phyloP scores from a whole-genome alignment of 331 rosid species.

The Malus hybrid region DNA sequence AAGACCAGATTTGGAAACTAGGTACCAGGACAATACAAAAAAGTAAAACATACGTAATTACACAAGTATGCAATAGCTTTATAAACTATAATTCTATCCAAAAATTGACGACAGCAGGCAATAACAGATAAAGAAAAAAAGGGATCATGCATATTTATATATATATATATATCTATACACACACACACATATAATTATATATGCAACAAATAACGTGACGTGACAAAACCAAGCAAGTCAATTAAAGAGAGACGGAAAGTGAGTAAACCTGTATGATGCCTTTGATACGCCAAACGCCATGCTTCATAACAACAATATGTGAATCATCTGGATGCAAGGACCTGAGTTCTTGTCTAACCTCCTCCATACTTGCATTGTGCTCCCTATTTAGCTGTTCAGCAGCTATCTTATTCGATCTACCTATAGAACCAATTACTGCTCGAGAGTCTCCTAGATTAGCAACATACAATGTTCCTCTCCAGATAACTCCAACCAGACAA shows the following conservation, averaged over 20 bases:
- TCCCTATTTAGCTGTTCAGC: slow-evolving; percentile 49
- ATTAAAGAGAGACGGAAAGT: not conserved
- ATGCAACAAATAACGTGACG: not conserved
- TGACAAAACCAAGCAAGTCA: not conserved
- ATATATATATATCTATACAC: no score
- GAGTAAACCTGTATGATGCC: slow-evolving; percentile 60
- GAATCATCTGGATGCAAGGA: slow-evolving; percentile 43
- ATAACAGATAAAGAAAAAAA: not conserved
- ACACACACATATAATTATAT: no score
- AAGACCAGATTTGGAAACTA: no score
- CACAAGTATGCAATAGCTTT: not conserved
- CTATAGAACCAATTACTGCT: slow-evolving; percentile 49
- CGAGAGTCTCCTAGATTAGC: slow-evolving; percentile 68
- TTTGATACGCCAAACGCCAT: slow-evolving; percentile 52
- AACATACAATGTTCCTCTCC: slow-evolving; percentile 39
- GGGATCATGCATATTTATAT: not conserved
- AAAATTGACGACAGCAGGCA: not conserved
- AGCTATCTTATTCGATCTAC: slow-evolving; percentile 20
- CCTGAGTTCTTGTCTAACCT: slow-evolving; percentile 43
- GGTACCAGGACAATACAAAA: no score
- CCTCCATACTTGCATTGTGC: slow-evolving; percentile 45
- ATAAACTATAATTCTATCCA: not conserved
- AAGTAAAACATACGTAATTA: not conserved
- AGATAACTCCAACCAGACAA: slow-evolving; percentile 57
- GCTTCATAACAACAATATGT: slow-evolving; percentile 31